Conservation (phyloP, 306 rosid species). For the Quercus aquifolioides region DNA sequence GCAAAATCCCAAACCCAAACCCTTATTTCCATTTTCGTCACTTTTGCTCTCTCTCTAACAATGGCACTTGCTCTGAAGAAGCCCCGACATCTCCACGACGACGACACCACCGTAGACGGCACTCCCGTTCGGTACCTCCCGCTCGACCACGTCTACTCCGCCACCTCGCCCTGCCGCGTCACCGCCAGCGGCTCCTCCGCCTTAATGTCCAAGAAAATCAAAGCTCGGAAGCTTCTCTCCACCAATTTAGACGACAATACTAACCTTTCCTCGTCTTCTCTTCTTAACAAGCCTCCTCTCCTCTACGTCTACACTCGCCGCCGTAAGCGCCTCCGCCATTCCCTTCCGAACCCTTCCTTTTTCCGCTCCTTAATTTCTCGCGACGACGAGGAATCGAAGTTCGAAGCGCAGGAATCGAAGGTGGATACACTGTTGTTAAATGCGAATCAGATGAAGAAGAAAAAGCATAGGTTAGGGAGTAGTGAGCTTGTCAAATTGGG, state of each 20-base stretch:
- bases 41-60: constrained; percentile 23
- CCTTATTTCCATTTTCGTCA: not conserved
- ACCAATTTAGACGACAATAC: constrained; percentile 24
- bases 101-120: constrained; percentile 60
- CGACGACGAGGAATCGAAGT: constrained; percentile 3
- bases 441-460: constrained; percentile 21
- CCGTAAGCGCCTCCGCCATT: constrained; percentile 39
- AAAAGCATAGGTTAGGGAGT: constrained; percentile 49
- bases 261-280: not conserved
- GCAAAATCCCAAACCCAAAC: not conserved
- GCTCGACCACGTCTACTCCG: constrained; percentile 87
- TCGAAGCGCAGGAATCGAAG: constrained; percentile 5
- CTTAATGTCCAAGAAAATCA: constrained; percentile 94
- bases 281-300: constrained; percentile 43
- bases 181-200: constrained; percentile 74
- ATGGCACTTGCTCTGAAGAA: constrained; percentile 49
- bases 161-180: constrained; percentile 77
- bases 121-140: constrained; percentile 81
- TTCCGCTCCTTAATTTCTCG: constrained; percentile 27
- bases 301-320: constrained; percentile 71
- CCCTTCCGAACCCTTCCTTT: constrained; percentile 15
- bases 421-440: constrained; percentile 16
- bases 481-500: constrained; percentile 71
- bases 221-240: constrained; percentile 62
- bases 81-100: constrained; percentile 33